These are phyloP conservation scores for Punica granatum DNA, from an alignment of 345 rosid genomes.

Conservation along the genomic window DNA sequence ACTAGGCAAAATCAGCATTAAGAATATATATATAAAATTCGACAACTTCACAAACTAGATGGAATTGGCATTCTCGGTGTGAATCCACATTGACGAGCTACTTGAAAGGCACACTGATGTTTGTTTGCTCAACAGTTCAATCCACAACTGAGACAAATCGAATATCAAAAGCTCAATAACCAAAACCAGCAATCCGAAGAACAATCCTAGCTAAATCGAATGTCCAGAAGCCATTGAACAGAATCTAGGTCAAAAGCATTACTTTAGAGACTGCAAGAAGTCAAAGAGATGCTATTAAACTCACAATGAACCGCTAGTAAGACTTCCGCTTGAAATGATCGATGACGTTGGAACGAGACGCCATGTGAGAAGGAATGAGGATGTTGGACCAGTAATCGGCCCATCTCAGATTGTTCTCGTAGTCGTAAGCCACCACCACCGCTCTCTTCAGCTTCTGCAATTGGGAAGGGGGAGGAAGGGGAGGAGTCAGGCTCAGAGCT, in stretches of 20 bases:
- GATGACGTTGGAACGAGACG: slow-evolving; percentile 78
- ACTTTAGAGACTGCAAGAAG: slow-evolving; percentile 1
- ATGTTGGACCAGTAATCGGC: slow-evolving; percentile 89
- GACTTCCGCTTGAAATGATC: slow-evolving; percentile 88
- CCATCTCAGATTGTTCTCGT: slow-evolving; percentile 82
- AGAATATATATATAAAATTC: too few relatives aligned
- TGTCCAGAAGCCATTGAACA: not conserved
- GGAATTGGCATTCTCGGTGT: too few relatives aligned
- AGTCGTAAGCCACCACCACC: slow-evolving; percentile 80
- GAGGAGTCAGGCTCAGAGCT: too few relatives aligned
- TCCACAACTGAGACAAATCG: not conserved
- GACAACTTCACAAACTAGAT: too few relatives aligned
- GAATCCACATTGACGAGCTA: not conserved
- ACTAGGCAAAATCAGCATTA: too few relatives aligned
- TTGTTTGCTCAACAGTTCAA: not conserved
- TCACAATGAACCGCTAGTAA: slow-evolving; percentile 78
- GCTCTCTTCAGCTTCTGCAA: slow-evolving; percentile 63
- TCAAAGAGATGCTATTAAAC: not conserved
- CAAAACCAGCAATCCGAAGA: not conserved
- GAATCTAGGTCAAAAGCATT: not conserved
- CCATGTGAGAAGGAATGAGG: slow-evolving; percentile 84
- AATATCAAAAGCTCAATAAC: not conserved
- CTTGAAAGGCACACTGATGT: not conserved
- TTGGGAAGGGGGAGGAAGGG: too few relatives aligned
- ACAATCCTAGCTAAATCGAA: not conserved